Evolutionary conservation across 78 protist species (phyloP).

Genomic region (Creolimax fragrantissima): DNA sequence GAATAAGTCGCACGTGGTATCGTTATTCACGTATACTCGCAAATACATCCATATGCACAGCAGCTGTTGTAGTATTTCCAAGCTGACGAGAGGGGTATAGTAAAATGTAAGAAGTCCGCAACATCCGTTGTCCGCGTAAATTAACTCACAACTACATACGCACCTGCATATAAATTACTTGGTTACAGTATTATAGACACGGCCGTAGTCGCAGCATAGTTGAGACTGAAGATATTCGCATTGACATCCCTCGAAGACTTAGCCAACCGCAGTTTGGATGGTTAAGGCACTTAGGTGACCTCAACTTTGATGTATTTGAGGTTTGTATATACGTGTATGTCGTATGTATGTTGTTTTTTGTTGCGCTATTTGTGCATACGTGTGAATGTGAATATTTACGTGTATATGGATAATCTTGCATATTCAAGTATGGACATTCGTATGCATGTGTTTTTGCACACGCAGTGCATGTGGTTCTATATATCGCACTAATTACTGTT

Average conservation of each 20-base stretch:
- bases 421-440: neutral
- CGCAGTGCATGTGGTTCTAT: neutral
- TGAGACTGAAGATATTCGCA: neutral
- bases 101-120: too few relatives aligned
- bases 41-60: too few relatives aligned
- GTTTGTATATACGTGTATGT: neutral
- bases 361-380: neutral
- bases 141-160: too few relatives aligned
- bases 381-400: too few relatives aligned
- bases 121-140: too few relatives aligned
- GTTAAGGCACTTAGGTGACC: neutral
- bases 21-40: too few relatives aligned
- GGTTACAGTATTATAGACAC: neutral
- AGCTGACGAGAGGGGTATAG: too few relatives aligned
- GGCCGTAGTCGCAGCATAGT: neutral
- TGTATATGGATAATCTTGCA: too few relatives aligned
- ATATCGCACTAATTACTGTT: too few relatives aligned
- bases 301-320: conserved; percentile 23
- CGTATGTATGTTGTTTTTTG: neutral
- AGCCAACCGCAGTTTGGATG: neutral
- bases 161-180: too few relatives aligned
- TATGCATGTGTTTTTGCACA: neutral
- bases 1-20: too few relatives aligned
- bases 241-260: neutral
- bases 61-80: too few relatives aligned